phyloP scores from a whole-genome alignment of 73 alveolate species.

The Paramecium sonneborni region DNA sequence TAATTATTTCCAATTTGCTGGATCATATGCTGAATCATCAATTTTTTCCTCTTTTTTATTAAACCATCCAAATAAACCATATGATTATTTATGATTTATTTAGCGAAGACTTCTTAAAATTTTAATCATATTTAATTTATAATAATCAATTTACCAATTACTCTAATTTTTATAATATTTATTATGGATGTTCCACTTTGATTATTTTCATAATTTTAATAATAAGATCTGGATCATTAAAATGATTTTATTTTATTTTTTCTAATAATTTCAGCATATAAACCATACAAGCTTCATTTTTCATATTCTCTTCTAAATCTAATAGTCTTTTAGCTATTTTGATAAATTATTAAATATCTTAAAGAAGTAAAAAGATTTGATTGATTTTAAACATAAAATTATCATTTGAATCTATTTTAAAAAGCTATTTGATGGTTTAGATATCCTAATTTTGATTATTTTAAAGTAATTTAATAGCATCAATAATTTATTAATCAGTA shows the following conservation, averaged over 20 bases:
- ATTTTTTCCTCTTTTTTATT: conserved; percentile 8
- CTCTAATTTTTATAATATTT: conserved; percentile 35
- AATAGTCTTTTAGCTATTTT: conserved; percentile 49
- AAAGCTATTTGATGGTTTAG: conserved; percentile 2
- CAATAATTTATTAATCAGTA: conserved; percentile 39
- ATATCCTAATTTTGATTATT: not conserved
- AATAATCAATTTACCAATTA: conserved; percentile 5
- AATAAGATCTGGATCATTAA: conserved; percentile 57
- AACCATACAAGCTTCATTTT: conserved; percentile 59
- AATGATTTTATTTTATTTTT: conserved; percentile 40
- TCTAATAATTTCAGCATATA: conserved; percentile 52
- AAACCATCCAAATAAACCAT: conserved; percentile 15
- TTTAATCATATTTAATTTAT: conserved; percentile 25
- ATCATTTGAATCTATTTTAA: conserved; percentile 50
- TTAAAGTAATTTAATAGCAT: conserved; percentile 1
- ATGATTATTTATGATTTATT: not conserved
- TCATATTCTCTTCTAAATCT: conserved; percentile 65
- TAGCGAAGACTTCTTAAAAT: conserved; percentile 1
- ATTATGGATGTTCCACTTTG: conserved; percentile 56
- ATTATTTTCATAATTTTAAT: conserved; percentile 31
- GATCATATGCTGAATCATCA: conserved; percentile 55
- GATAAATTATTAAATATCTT: conserved; percentile 59
- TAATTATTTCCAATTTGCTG: conserved; percentile 49
- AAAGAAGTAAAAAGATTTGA: conserved; percentile 9
- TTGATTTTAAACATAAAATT: conserved; percentile 50